Base-by-base conservation (phyloP, 2,329 filamentous ascomycete genomes). In the Zalaria sp. region DNA sequence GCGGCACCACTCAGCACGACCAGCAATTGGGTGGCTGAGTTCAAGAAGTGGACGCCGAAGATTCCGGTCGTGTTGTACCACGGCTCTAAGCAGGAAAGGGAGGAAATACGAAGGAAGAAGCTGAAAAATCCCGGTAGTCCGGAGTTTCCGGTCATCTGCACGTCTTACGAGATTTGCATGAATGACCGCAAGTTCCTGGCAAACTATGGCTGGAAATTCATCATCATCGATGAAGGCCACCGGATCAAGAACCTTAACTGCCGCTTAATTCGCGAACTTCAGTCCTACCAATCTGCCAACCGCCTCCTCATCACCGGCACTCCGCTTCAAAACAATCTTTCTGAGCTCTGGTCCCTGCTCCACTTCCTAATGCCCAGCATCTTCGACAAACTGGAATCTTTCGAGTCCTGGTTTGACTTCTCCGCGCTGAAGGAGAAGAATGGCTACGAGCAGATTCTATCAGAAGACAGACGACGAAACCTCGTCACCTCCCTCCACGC, bases 201-300 rank as follows among this genome's bases (percentile, higher is more conserved):
- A 0, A 81, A 82, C 43, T 89, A 93, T 43, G 81, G 87, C 31
- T 98, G 91, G 91, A 86, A 93, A 41, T 95, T 94, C 52, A 95
- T 98, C 54, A 91, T 98, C 50, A 93, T 98, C 46, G 89, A 98
- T 51, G 91, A 98, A 63, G 91, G 91, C 0, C 91, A 98, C 57
- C 81, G 91, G 1, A 79, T 98, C 72, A 98, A 98, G 66, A 98
- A 98, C 49, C 81, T 93, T 47, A 88, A 96, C 39, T 93, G 89
- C 27, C 83, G 85, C 44, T 69, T 98, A 0, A 94, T 96, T 48
- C 81, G 85, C 38, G 86, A 94, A 50, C 66, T 98, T 0, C 78
- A 91, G 48, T 81, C 82, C 0, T 96, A 96, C 54, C 79, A 81
- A 25, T 96, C 89, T 0, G 86, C 88, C 0, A 95, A 93, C 34